A percentile compares a stretch with the other conserved stretches of the same genome.
These are phyloP conservation scores for Leccinum aurantiacum DNA, from an alignment of 768 basidiomycete species.

Conservation along the genomic window DNA sequence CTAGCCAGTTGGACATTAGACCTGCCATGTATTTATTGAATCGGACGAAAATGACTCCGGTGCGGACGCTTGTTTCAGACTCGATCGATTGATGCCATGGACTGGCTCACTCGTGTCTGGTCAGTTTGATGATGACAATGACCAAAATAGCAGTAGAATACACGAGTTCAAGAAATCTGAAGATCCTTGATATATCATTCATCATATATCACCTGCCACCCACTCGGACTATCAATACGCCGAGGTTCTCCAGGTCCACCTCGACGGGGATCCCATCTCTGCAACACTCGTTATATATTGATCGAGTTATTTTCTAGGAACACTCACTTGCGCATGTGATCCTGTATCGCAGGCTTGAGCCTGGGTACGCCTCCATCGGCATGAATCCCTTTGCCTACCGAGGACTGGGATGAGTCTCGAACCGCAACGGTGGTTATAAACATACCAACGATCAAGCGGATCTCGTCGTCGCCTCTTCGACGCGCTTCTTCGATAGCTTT, in stretches of 20 bases:
- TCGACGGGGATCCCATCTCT: conserved; percentile 73
- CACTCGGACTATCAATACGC: conserved; percentile 74
- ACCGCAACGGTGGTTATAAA: conserved; percentile 8
- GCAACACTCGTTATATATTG: conserved; percentile 1
- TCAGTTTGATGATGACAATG: not conserved
- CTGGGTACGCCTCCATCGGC: conserved; percentile 75
- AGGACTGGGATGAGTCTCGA: not conserved
- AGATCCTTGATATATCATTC: not conserved
- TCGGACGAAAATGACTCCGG: conserved; percentile 4
- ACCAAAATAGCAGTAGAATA: not conserved
- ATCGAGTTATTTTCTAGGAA: not conserved
- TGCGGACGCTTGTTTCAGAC: not conserved
- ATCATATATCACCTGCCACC: not conserved
- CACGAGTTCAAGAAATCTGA: not conserved
- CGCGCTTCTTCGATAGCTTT: conserved; percentile 66
- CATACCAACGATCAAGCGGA: conserved; percentile 85
- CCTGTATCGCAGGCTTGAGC: conserved; percentile 88
- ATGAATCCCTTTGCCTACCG: conserved; percentile 81
- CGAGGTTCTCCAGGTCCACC: conserved; percentile 76
- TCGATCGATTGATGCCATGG: not conserved
- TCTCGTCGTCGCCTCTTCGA: conserved; percentile 53
- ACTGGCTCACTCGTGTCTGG: not conserved
- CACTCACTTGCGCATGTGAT: conserved; percentile 71
- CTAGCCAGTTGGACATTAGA: conserved; percentile 24
- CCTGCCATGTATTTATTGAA: conserved; percentile 12